phyloP scores from a whole-genome alignment of 805 yeast genomes.

The Yamadazyma scolyti region DNA sequence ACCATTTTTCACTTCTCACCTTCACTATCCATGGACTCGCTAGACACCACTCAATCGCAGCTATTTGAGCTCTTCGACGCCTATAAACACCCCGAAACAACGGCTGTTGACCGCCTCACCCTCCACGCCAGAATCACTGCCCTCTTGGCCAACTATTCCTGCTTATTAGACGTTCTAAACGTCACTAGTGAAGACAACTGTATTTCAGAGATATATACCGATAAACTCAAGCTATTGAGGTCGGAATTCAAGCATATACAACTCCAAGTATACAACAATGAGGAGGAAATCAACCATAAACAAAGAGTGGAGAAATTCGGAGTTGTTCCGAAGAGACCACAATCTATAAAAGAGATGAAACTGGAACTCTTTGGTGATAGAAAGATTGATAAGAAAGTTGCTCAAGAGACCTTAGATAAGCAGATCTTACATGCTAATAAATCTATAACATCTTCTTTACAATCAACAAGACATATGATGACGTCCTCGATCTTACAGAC shows the following conservation, averaged over 20 bases:
- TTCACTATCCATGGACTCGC: too few species aligned
- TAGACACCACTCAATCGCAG: too few species aligned
- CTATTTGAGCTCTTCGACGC: too few species aligned
- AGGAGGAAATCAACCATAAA: slow-evolving; percentile 25
- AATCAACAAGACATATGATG: slow-evolving; percentile 45
- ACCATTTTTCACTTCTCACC: too few species aligned
- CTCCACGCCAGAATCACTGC: slow-evolving; percentile 1
- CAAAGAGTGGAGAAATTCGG: slow-evolving; percentile 26
- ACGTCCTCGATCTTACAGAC: slow-evolving; percentile 48
- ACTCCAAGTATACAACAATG: slow-evolving; percentile 20
- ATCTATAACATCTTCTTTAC: slow-evolving; percentile 43
- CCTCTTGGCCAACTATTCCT: too few species aligned
- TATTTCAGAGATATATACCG: slow-evolving; percentile 8
- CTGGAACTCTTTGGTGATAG: slow-evolving; percentile 21
- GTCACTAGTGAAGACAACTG: too few species aligned
- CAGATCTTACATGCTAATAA: slow-evolving; percentile 45
- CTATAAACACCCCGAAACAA: too few species aligned
- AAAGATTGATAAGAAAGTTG: slow-evolving; percentile 8
- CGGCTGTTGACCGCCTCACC: too few species aligned
- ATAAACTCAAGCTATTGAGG: slow-evolving; percentile 14
- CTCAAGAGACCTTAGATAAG: slow-evolving; percentile 28
- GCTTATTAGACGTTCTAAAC: too few species aligned
- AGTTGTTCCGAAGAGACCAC: slow-evolving; percentile 7
- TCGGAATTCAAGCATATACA: slow-evolving; percentile 25
- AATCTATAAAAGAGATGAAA: slow-evolving; percentile 10